Evolutionary conservation across 169 alveolate species (phyloP).

Genomic region (Cryptosporidium andersoni): DNA sequence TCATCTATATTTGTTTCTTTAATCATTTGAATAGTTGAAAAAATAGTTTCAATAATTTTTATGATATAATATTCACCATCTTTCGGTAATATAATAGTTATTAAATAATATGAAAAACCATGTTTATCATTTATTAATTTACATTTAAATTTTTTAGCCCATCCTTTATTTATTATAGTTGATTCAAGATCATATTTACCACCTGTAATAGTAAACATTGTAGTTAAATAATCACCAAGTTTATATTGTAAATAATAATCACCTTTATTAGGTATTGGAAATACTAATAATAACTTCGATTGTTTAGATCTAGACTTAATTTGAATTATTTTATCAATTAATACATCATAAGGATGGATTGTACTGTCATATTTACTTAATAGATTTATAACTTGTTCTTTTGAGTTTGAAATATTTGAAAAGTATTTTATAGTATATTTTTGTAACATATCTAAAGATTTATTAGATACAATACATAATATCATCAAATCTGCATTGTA

Average conservation of each 20-base stretch:
- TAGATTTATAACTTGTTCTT: not conserved
- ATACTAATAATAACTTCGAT: conserved; percentile 6
- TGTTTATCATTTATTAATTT: not conserved
- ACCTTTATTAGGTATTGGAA: conserved; percentile 24
- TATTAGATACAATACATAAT: conserved; percentile 21
- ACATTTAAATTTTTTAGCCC: too few species aligned
- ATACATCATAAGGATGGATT: conserved; percentile 32
- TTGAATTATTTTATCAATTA: conserved; percentile 6
- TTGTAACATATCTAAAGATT: conserved; percentile 4
- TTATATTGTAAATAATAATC: conserved; percentile 1
- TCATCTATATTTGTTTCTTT: conserved; percentile 8
- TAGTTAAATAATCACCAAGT: conserved; percentile 3
- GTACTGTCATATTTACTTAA: not conserved
- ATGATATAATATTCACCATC: conserved; percentile 4
- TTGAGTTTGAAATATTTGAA: conserved; percentile 3
- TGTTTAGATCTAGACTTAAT: conserved; percentile 6
- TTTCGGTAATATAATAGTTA: not conserved
- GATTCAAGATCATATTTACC: too few species aligned
- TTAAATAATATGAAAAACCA: conserved; percentile 8
- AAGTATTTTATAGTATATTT: conserved; percentile 1
- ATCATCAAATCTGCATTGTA: conserved; percentile 37
- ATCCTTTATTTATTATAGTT: too few species aligned
- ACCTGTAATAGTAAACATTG: too few species aligned
- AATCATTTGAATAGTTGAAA: conserved; percentile 9
- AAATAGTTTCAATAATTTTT: not conserved